Evolutionary conservation across 2,329 filamentous ascomycete genomes (phyloP), one percentile per base, ranked within the genome.

Genomic region (Blastomyces silverae): DNA sequence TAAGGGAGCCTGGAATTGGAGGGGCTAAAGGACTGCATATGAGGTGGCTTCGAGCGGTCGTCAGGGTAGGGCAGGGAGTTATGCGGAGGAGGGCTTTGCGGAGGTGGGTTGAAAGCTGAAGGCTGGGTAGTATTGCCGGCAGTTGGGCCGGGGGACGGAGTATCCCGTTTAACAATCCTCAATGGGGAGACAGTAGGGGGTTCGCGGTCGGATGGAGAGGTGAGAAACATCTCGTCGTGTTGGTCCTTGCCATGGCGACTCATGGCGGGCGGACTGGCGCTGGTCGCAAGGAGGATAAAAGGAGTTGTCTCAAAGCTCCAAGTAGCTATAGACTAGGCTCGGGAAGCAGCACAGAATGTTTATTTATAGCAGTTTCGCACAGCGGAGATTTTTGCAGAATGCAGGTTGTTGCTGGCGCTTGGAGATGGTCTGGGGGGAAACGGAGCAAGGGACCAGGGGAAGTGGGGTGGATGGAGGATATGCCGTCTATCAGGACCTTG

Each of bases 171-270:
- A 80, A 88, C 88, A 75, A 96, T 95, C 73, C 91, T 86, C 77
- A 96, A 78, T 66, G 92, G 92, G 72, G 90, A 90, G 70, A 96
- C 85, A 22, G 89, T 90, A 65, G 91, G 90, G 71, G 90, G 91
- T 71, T 91, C 87, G 57, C 78, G 76, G 64, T 77, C 79, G 61
- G 72, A 73, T n/a, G 77, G 77, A 66, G 73, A 78, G 67, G 82
- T 77, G 69, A 95, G 84, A 79, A 95, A 93, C 80, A 95, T 88
- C 82, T 93, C 91, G 77, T 92, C 88, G 39, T 91, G 89, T 34
- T 88, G 85, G 70, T 88, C 81, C 71, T 88, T 88, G 64, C 73
- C 78, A 72, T 72, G 71, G 64, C 74, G 75, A 76, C 74, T 83
- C 82, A 80, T 81, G 65, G 62, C 70, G 69, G 68, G 60, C 64